Conservation (phyloP, 768 basidiomycete genomes). For the Cyathus striatus region DNA sequence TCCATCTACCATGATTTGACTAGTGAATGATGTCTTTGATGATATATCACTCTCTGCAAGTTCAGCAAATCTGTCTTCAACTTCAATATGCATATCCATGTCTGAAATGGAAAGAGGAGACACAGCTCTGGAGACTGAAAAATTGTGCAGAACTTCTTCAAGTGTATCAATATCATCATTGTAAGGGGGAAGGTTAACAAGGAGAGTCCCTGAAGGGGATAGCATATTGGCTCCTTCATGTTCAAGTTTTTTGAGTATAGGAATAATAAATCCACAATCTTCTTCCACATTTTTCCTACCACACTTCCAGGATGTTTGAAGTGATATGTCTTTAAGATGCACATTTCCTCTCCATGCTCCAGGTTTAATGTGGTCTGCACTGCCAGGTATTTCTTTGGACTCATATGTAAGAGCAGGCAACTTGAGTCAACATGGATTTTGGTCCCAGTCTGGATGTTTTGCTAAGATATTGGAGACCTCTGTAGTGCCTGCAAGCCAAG, state of each 20-base stretch:
- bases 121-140: background rate
- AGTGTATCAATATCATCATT: constrained; percentile 15
- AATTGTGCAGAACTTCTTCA: constrained; percentile 5
- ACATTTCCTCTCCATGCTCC: constrained; percentile 26
- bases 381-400: constrained; percentile 12
- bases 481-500: constrained; percentile 20
- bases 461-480: constrained; percentile 30
- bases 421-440: constrained; percentile 23
- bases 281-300: constrained; percentile 15
- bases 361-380: constrained; percentile 29
- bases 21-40: background rate
- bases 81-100: constrained; percentile 8
- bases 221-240: constrained; percentile 9
- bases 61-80: constrained; percentile 9
- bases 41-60: too few species aligned
- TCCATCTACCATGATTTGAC: constrained; percentile 4
- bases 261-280: constrained; percentile 2
- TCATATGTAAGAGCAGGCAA: constrained; percentile 19
- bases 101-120: background rate
- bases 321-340: constrained; percentile 13
- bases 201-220: constrained; percentile 8
- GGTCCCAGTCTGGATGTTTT: constrained; percentile 32
- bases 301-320: constrained; percentile 22
- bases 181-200: constrained; percentile 10
- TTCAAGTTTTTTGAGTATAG: constrained; percentile 6